Conservation (phyloP, 2,329 filamentous ascomycete species). For the Aspergillus brunneoviolaceus region DNA sequence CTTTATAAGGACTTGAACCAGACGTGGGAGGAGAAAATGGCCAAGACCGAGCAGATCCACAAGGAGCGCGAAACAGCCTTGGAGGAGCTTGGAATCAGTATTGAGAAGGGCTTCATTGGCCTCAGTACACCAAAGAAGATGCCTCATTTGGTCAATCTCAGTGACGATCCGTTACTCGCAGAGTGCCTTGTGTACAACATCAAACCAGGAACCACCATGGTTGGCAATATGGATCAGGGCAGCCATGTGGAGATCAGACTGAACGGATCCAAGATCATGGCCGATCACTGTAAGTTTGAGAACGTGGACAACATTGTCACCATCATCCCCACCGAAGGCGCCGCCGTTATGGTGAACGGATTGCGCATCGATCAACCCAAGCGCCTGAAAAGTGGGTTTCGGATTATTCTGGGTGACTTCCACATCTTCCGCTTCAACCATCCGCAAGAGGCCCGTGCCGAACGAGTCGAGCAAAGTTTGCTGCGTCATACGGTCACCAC, state of each 20-base stretch:
- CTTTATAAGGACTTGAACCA: constrained; percentile 94
- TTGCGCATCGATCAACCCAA: constrained; percentile 82
- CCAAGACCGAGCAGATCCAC: constrained; percentile 94
- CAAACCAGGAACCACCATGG: constrained; percentile 89
- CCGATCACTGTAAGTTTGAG: constrained; percentile 91
- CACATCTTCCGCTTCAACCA: constrained; percentile 99
- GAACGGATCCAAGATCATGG: constrained; percentile 88
- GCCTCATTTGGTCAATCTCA: constrained; percentile 97
- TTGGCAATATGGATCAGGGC: constrained; percentile 88
- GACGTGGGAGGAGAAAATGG: constrained; percentile 96
- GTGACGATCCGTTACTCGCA: constrained; percentile 87
- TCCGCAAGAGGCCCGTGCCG: constrained; percentile 89
- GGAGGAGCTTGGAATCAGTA: constrained; percentile 96
- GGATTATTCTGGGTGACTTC: constrained; percentile 95
- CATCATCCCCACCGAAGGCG: constrained; percentile 82
- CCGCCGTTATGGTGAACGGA: constrained; percentile 97
- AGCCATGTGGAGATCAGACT: constrained; percentile 84
- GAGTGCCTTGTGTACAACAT: constrained; percentile 98
- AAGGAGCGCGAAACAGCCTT: constrained; percentile 93
- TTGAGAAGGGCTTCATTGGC: constrained; percentile 96
- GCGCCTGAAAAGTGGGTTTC: constrained; percentile 84
- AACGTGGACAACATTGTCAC: constrained; percentile 93
- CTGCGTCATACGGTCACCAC: constrained; percentile 76
- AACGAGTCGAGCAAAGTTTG: constrained; percentile 83
- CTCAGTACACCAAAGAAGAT: constrained; percentile 97